Conservation (phyloP, 2,329 filamentous ascomycete genomes). For the Fusarium algeriense region DNA sequence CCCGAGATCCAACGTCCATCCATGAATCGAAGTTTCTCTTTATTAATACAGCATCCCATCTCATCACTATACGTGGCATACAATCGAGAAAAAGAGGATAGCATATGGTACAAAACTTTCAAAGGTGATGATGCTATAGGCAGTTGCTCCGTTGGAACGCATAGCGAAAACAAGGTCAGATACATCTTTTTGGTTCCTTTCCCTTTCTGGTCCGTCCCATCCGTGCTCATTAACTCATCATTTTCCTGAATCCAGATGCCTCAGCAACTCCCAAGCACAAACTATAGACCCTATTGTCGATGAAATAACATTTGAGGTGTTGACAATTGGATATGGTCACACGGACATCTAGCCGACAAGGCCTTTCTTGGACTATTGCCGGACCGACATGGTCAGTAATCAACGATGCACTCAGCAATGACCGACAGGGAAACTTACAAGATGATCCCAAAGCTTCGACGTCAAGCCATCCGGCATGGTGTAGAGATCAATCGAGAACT, state of each 20-base stretch:
- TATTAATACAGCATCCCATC: not conserved
- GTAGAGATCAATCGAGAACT: conserved; percentile 98
- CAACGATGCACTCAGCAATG: not conserved
- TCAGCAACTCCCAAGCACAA: conserved; percentile 36
- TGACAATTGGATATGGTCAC: conserved; percentile 33
- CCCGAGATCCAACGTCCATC: conserved; percentile 18
- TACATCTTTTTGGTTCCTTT: conserved; percentile 24
- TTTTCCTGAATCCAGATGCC: conserved; percentile 37
- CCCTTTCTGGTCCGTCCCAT: conserved; percentile 12
- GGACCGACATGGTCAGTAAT: conserved; percentile 10
- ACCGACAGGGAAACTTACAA: conserved; percentile 56
- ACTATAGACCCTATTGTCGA: conserved; percentile 36
- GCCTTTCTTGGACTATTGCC: conserved; percentile 56
- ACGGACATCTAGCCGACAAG: conserved; percentile 51
- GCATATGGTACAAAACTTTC: conserved; percentile 8
- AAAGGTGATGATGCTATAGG: not conserved
- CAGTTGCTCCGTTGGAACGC: conserved; percentile 6
- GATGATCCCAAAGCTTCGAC: conserved; percentile 95
- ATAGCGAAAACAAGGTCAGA: conserved; percentile 19
- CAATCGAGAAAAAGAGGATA: conserved; percentile 5
- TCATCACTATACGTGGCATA: not conserved
- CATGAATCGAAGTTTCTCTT: not conserved
- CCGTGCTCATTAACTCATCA: conserved; percentile 43
- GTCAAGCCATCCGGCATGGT: conserved; percentile 92
- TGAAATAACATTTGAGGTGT: conserved; percentile 33